These are phyloP conservation scores for Corynespora cassiicola DNA, from an alignment of 2,329 filamentous ascomycete genomes.

Conservation along the genomic window DNA sequence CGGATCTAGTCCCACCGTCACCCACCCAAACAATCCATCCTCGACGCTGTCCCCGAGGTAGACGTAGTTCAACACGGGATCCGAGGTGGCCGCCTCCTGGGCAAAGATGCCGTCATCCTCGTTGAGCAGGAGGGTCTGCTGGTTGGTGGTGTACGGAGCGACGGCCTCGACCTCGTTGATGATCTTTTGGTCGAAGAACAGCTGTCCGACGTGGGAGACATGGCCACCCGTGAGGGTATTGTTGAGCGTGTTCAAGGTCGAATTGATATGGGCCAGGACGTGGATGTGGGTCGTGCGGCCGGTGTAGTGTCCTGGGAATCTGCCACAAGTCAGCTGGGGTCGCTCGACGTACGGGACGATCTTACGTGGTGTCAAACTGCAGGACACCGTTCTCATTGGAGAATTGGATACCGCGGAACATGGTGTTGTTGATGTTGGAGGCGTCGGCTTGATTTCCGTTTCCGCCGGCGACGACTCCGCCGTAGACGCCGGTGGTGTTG, in stretches of 20 bases:
- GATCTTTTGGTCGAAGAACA: conserved; percentile 69
- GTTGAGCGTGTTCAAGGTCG: conserved; percentile 46
- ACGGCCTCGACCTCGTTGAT: conserved; percentile 56
- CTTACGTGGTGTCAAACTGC: conserved; percentile 53
- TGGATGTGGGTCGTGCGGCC: conserved; percentile 29
- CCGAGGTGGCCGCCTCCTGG: conserved; percentile 54
- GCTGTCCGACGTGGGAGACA: conserved; percentile 66
- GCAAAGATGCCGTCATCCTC: conserved; percentile 56
- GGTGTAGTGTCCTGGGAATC: conserved; percentile 50
- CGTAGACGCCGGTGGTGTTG: conserved; percentile 49
- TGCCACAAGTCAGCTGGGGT: too few species aligned
- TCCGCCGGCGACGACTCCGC: conserved; percentile 46
- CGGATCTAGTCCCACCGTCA: conserved; percentile 22
- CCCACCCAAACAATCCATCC: conserved; percentile 29
- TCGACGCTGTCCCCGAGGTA: conserved; percentile 56
- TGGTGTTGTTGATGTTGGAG: conserved; percentile 35
- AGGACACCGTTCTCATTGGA: conserved; percentile 54
- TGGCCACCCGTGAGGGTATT: conserved; percentile 56
- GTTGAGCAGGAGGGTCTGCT: conserved; percentile 54
- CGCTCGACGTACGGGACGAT: too few species aligned
- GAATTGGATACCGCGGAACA: conserved; percentile 55
- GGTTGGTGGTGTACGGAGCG: conserved; percentile 49
- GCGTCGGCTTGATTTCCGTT: conserved; percentile 45
- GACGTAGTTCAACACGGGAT: conserved; percentile 64
- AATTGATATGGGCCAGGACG: conserved; percentile 36